A percentile compares a stretch with the other conserved stretches of the same genome.
Conservation (phyloP, 1,139 yeast genomes). For the Magnusiomyces tetraspermus region DNA sequence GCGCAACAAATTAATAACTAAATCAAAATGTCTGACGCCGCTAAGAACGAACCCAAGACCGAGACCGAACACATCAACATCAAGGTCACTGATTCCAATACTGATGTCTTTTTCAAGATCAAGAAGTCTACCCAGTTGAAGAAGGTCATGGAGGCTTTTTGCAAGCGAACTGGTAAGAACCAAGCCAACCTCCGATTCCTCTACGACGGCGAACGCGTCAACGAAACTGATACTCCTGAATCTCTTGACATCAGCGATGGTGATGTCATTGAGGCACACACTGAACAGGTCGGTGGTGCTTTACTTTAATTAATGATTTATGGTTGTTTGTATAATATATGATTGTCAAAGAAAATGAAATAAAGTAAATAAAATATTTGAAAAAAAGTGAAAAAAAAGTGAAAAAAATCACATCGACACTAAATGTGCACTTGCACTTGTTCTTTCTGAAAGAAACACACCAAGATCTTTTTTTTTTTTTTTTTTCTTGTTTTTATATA, state of each 20-base stretch:
- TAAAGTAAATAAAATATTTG: not conserved
- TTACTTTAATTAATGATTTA: not conserved
- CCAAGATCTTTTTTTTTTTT: no score
- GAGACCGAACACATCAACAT: slow-evolving; percentile 62
- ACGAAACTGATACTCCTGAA: slow-evolving; percentile 85
- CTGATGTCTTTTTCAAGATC: slow-evolving; percentile 93
- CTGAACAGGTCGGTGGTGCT: slow-evolving; percentile 48
- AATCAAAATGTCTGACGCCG: slow-evolving; percentile 1
- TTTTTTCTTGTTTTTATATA: no score
- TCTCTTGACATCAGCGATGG: slow-evolving; percentile 88
- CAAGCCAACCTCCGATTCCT: slow-evolving; percentile 75
- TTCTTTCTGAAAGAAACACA: no score
- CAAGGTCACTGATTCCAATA: slow-evolving; percentile 86
- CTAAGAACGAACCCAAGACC: slow-evolving; percentile 21
- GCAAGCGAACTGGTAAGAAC: slow-evolving; percentile 93
- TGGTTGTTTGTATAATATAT: no score
- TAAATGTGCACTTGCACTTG: no score
- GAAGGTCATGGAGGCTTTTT: slow-evolving; percentile 95
- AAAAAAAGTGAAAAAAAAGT: no score
- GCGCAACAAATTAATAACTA: no score
- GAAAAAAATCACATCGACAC: no score
- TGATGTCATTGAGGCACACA: slow-evolving; percentile 96
- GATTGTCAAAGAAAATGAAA: not conserved
- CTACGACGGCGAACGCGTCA: slow-evolving; percentile 86
- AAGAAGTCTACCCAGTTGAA: slow-evolving; percentile 86